Conservation (phyloP, 371 early-diverging fungal genomes). For the Saksenaea vasiformis region DNA sequence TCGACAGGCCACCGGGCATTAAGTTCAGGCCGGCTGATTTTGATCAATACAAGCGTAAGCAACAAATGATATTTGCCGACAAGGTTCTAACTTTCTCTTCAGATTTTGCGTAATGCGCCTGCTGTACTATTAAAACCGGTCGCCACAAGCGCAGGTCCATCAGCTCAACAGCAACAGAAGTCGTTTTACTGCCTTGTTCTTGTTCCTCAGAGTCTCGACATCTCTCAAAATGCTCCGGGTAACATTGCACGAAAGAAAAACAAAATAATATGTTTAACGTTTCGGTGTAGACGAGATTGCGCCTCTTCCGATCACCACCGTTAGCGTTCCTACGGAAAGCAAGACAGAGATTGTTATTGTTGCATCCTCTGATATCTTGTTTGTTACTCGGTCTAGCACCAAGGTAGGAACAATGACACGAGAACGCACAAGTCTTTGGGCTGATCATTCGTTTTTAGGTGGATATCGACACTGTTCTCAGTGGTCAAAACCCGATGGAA, state of each 20-base stretch:
- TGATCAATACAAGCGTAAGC: slow-evolving; percentile 69
- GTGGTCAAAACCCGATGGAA: slow-evolving; percentile 49
- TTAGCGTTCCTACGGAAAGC: slow-evolving; percentile 53
- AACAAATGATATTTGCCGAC: neutral
- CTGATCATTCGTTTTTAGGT: slow-evolving; percentile 29
- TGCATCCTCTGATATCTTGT: slow-evolving; percentile 64
- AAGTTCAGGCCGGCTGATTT: slow-evolving; percentile 70
- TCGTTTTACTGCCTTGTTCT: slow-evolving; percentile 55
- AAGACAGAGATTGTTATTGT: slow-evolving; percentile 55
- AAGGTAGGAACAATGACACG: slow-evolving; percentile 30
- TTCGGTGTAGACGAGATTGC: slow-evolving; percentile 29
- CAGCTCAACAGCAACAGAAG: slow-evolving; percentile 37
- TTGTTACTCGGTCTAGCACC: slow-evolving; percentile 57
- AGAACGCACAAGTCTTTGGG: neutral
- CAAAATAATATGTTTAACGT: too few relatives aligned
- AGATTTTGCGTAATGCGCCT: slow-evolving; percentile 66
- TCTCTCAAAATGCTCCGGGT: slow-evolving; percentile 4
- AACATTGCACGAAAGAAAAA: neutral
- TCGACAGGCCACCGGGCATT: slow-evolving; percentile 68
- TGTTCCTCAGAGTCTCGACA: slow-evolving; percentile 28
- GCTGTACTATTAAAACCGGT: slow-evolving; percentile 66
- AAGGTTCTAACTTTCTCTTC: neutral
- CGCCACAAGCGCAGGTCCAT: slow-evolving; percentile 18
- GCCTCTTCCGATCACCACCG: slow-evolving; percentile 66
- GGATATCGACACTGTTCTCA: slow-evolving; percentile 56